A percentile compares a stretch with the other conserved stretches of the same genome.
These are phyloP conservation scores for Gorgonomyces haynaldii DNA, from an alignment of 192 early-diverging fungal genomes.

Conservation along the genomic window DNA sequence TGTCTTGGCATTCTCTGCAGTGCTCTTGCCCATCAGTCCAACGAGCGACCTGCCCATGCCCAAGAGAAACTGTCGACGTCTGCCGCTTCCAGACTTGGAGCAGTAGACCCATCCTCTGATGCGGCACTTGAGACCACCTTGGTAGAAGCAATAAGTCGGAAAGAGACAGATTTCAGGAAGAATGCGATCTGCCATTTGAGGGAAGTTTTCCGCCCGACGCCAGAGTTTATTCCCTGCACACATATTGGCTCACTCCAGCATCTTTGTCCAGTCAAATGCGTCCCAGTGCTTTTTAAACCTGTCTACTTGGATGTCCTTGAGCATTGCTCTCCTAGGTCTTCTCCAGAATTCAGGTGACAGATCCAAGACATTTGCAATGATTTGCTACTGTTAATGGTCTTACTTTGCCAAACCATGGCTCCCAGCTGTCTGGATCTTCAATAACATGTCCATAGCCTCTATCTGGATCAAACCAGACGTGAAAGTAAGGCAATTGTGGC, in stretches of 20 bases:
- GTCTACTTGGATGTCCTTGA: constrained; percentile 34
- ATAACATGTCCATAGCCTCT: constrained; percentile 92
- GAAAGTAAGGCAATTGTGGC: constrained; percentile 83
- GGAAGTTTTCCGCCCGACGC: too few species aligned
- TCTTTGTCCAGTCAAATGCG: constrained; percentile 75
- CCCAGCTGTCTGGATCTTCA: constrained; percentile 71
- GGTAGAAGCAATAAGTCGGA: too few species aligned
- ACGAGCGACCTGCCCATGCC: too few species aligned
- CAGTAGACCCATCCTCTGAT: too few species aligned
- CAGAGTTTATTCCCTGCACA: neutral
- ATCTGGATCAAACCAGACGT: constrained; percentile 89
- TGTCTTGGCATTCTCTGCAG: too few species aligned
- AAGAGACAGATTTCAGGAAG: too few species aligned
- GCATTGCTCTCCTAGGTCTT: constrained; percentile 47
- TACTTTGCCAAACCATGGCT: constrained; percentile 72
- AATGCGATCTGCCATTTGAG: too few species aligned
- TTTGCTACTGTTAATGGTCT: constrained; percentile 40
- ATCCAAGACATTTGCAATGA: constrained; percentile 72
- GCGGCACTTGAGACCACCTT: too few species aligned
- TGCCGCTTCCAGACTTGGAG: too few species aligned
- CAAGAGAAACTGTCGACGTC: too few species aligned
- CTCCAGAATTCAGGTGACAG: constrained; percentile 64
- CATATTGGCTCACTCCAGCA: constrained; percentile 27
- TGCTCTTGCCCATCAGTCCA: too few species aligned
- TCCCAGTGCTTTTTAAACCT: constrained; percentile 58